Evolutionary conservation across 1,139 yeast species (phyloP).

Genomic region (Scheffersomyces segobiensis): DNA sequence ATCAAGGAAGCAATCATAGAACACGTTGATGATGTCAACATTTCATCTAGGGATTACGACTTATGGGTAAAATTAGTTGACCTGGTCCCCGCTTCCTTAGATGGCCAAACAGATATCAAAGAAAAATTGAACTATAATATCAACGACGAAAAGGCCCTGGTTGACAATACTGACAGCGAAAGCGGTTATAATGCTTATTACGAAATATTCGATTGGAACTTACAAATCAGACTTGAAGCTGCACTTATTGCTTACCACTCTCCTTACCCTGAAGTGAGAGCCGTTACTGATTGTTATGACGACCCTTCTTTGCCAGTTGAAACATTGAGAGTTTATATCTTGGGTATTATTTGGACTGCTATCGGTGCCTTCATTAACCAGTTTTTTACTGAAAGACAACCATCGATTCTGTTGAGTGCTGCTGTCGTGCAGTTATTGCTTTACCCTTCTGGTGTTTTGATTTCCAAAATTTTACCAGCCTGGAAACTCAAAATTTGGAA

Average conservation of each 20-base stretch:
- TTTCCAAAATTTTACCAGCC: slow-evolving; percentile 24
- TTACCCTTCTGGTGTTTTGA: slow-evolving; percentile 52
- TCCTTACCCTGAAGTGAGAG: slow-evolving; percentile 66
- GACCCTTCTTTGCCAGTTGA: slow-evolving; percentile 52
- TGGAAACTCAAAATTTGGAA: slow-evolving; percentile 42
- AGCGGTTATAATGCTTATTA: neutral
- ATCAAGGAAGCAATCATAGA: slow-evolving; percentile 18
- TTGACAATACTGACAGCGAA: neutral
- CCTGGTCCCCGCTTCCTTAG: neutral
- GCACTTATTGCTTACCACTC: slow-evolving; percentile 50
- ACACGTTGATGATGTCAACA: slow-evolving; percentile 22
- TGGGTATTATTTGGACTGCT: slow-evolving; percentile 57
- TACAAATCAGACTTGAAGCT: slow-evolving; percentile 18
- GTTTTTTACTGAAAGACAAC: slow-evolving; percentile 58
- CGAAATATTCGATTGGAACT: slow-evolving; percentile 13
- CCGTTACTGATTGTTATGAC: slow-evolving; percentile 55
- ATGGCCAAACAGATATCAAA: neutral
- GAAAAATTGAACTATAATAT: neutral
- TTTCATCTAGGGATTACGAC: slow-evolving; percentile 15
- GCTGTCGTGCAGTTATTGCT: slow-evolving; percentile 53
- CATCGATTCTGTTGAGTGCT: slow-evolving; percentile 45
- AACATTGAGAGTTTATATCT: slow-evolving; percentile 55
- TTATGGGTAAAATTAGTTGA: slow-evolving; percentile 7
- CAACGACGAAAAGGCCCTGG: neutral
- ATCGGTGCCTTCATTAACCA: slow-evolving; percentile 59